Conservation (phyloP, 257 asterid genomes). For the Plectranthus barbatus region DNA sequence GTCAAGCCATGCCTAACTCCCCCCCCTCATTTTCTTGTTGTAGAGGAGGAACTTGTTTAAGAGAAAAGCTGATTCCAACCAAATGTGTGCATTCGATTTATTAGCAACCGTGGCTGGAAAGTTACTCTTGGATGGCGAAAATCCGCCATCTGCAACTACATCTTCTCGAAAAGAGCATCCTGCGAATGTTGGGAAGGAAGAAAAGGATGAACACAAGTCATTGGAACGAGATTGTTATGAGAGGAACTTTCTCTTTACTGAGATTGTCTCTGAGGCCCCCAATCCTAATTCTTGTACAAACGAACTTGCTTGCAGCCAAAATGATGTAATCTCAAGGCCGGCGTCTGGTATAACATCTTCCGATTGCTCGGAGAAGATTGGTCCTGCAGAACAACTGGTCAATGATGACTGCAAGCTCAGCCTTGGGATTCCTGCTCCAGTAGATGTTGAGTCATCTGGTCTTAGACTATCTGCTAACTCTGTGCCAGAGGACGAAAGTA, state of each 20-base stretch:
- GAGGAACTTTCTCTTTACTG: slow-evolving; percentile 62
- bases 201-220: slow-evolving; percentile 21
- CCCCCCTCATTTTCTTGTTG: slow-evolving; percentile 6
- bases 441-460: slow-evolving; percentile 46
- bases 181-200: slow-evolving; percentile 24
- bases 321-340: slow-evolving; percentile 50
- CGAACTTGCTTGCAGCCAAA: slow-evolving; percentile 35
- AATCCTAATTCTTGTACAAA: slow-evolving; percentile 24
- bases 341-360: slow-evolving; percentile 61
- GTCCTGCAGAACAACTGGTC: slow-evolving; percentile 38
- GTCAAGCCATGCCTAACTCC: neutral
- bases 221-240: slow-evolving; percentile 26
- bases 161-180: slow-evolving; percentile 33
- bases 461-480: slow-evolving; percentile 37
- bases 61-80: slow-evolving; percentile 47
- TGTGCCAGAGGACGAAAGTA: slow-evolving; percentile 40
- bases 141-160: slow-evolving; percentile 27
- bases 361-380: slow-evolving; percentile 58
- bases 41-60: slow-evolving; percentile 58
- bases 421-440: slow-evolving; percentile 43
- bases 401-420: slow-evolving; percentile 56
- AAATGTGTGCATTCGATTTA: slow-evolving; percentile 75
- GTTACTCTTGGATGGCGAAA: slow-evolving; percentile 52
- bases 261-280: slow-evolving; percentile 59
- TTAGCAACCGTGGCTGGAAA: slow-evolving; percentile 86